Evolutionary conservation across 2,329 filamentous ascomycete genomes (phyloP), one percentile per base, ranked within the genome.

Genomic region (Fusarium secorum): DNA sequence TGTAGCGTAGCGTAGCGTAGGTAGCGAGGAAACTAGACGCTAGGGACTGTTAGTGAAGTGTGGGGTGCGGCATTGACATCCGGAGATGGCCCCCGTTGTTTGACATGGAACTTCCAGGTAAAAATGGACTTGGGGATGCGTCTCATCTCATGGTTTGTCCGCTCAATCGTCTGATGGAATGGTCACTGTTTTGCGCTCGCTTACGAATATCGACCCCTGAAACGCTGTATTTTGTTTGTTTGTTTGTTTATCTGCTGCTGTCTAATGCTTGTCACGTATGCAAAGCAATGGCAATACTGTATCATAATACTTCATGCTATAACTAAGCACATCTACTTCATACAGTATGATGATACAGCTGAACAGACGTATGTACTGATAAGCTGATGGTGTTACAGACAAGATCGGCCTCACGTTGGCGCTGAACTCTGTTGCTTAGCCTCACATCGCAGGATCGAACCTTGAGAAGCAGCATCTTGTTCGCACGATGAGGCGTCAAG

Each of bases 381-480:
- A 45, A 63, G 57, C 26, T 53, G 45, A 33, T 57, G 49, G 49
- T 38, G 58, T 49, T 53, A 41, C 59, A 56, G 53, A 56, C n/a
- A 35, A 24, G 38, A 70, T 71, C 61, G 60, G 41, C 61, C 63
- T 51, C 55, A 46, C 46, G 48, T 60, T 20, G 71, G 67, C 67
- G 60, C 57, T 61, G 68, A 75, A 75, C 73, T 74, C 54, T 75
- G 66, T 67, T 71, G 44, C 41, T 60, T 70, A 72, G 72, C 59
- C 53, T 62, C 22, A 17, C 18, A 35, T 33, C 60, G 49, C 53
- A 63, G 55, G 69, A 75, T 75, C 62, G 63, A 71, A 60, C 58
- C 60, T 72, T 67, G 57, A 56, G 58, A 32, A 55, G 65, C 56
- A 62, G 53, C 28, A 71, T 71, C 69, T 70, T 39, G 22, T 55